Percentiles rank a stretch among this genome's conserved stretches.
These are phyloP conservation scores for Globisporangium paroecandrum DNA, from an alignment of 352 stramenopile genomes.

Conservation along the genomic window DNA sequence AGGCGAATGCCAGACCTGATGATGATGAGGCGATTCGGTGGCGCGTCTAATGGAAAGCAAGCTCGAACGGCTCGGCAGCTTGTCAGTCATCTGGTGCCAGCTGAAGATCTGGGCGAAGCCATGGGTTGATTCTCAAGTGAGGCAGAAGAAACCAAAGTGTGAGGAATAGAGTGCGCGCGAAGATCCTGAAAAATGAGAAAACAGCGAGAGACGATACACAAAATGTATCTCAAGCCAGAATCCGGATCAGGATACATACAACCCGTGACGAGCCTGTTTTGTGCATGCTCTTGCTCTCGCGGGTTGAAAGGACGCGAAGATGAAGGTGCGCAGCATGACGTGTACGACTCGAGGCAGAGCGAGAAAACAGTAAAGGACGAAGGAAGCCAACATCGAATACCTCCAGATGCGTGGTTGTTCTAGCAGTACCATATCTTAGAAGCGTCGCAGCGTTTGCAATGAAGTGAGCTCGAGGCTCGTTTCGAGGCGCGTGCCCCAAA, in stretches of 20 bases:
- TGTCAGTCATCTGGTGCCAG: background rate
- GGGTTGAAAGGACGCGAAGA: background rate
- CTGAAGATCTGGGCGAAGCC: background rate
- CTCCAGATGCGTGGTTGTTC: background rate
- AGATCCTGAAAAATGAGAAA: background rate
- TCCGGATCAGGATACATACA: background rate
- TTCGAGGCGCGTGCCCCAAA: background rate
- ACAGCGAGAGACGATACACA: background rate
- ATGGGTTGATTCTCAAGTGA: background rate
- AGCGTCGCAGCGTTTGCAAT: background rate
- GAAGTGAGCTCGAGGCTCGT: background rate
- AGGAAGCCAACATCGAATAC: background rate
- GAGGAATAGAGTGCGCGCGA: background rate
- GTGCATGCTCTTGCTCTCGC: background rate
- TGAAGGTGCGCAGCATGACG: background rate
- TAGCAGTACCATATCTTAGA: background rate
- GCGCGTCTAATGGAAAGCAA: background rate
- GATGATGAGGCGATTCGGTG: background rate
- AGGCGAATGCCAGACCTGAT: background rate
- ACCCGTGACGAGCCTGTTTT: background rate
- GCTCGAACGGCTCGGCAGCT: background rate
- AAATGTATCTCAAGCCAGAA: background rate
- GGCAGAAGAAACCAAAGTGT: background rate
- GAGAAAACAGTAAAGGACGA: background rate
- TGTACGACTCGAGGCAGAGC: background rate